These are phyloP conservation scores for Termitomyces sp. DNA, from an alignment of 768 basidiomycete species.

Conservation along the genomic window DNA sequence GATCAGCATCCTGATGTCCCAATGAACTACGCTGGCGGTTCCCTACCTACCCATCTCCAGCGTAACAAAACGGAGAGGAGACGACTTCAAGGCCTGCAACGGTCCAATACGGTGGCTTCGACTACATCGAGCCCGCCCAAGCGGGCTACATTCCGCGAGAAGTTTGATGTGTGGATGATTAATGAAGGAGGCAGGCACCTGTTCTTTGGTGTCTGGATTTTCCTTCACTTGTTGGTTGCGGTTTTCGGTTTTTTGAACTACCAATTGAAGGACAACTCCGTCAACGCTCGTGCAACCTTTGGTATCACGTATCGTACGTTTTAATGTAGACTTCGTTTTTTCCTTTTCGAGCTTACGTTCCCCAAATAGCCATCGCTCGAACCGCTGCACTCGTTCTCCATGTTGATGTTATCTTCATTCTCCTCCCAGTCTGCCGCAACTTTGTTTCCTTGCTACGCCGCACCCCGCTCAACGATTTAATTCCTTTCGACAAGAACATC, in stretches of 20 bases:
- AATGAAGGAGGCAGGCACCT: constrained; percentile 82
- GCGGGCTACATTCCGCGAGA: constrained; percentile 40
- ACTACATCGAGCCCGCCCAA: constrained; percentile 24
- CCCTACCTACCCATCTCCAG: constrained; percentile 52
- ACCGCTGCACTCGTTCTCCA: constrained; percentile 87
- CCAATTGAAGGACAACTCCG: constrained; percentile 73
- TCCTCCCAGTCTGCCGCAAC: constrained; percentile 93
- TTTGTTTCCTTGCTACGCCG: constrained; percentile 87
- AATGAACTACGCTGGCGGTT: constrained; percentile 22
- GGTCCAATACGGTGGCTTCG: constrained; percentile 40
- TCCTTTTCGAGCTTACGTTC: constrained; percentile 32
- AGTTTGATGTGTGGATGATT: constrained; percentile 82
- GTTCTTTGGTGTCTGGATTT: constrained; percentile 78
- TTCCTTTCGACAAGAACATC: constrained; percentile 93
- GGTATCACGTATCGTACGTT: constrained; percentile 73
- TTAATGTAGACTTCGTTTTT: constrained; percentile 20
- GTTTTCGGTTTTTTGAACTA: constrained; percentile 78
- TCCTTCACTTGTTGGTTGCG: constrained; percentile 77
- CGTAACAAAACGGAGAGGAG: constrained; percentile 85
- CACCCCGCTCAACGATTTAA: constrained; percentile 79
- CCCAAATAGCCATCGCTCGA: constrained; percentile 73
- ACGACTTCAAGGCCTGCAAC: constrained; percentile 83
- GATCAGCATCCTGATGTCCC: constrained; percentile 53
- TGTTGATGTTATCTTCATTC: constrained; percentile 89
- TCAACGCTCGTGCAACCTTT: constrained; percentile 62